phyloP scores from a whole-genome alignment of 208 protist genomes.

The Trypanosoma platydactyli region DNA sequence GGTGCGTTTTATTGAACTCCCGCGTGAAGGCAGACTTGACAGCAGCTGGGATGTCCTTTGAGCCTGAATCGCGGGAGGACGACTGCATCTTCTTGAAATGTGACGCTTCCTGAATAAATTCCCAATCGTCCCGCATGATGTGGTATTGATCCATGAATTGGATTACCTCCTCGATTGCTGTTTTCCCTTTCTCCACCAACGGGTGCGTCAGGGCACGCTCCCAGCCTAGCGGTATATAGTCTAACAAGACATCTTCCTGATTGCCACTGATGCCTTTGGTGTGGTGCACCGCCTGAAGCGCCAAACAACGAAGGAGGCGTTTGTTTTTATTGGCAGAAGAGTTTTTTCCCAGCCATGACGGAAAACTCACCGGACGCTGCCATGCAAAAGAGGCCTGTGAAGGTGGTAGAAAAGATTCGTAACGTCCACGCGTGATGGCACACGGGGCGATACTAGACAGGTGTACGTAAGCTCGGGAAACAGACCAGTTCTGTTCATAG shows the following conservation, averaged over 20 bases:
- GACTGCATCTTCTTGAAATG: constrained; percentile 77
- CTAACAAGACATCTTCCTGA: constrained; percentile 72
- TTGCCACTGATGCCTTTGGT: constrained; percentile 58
- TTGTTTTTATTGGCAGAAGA: constrained; percentile 89
- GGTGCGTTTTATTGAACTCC: constrained; percentile 88
- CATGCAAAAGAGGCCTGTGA: constrained; percentile 81
- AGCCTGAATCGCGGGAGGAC: constrained; percentile 7
- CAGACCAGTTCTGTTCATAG: constrained; percentile 87
- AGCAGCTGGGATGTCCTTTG: constrained; percentile 56
- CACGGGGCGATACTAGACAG: constrained; percentile 78
- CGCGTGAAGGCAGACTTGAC: constrained; percentile 90
- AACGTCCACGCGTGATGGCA: constrained; percentile 82
- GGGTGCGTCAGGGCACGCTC: constrained; percentile 60
- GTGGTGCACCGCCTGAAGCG: constrained; percentile 66
- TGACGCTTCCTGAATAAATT: constrained; percentile 71
- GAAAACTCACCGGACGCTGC: constrained; percentile 88
- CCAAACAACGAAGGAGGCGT: constrained; percentile 61
- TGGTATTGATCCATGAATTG: constrained; percentile 85
- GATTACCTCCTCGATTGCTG: constrained; percentile 74
- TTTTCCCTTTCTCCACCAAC: constrained; percentile 57
- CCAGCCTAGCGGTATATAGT: constrained; percentile 87
- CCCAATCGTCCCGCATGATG: constrained; percentile 89
- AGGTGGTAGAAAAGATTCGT: constrained; percentile 76
- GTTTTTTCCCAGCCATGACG: constrained; percentile 85
- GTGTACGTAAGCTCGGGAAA: constrained; percentile 71